Conservation (phyloP, 345 rosid species). For the Populus tremula region DNA sequence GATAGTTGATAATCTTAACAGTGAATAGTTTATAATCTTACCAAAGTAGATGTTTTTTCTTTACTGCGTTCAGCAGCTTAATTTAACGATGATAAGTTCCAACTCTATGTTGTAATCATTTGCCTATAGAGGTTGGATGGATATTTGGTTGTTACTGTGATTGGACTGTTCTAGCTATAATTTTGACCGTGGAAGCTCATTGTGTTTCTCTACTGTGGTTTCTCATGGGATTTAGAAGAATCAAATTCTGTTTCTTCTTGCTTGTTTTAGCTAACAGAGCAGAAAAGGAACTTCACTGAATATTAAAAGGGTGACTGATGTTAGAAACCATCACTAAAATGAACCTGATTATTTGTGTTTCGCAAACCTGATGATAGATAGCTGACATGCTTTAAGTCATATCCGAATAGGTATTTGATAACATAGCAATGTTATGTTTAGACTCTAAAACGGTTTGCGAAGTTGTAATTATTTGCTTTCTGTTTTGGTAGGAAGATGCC, state of each 20-base stretch:
- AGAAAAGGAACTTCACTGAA: background rate
- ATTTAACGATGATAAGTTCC: background rate
- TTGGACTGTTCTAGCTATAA: background rate
- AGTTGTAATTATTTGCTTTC: background rate
- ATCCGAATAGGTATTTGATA: background rate
- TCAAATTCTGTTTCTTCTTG: background rate
- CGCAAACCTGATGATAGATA: background rate
- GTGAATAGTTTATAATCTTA: background rate
- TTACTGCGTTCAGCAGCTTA: background rate
- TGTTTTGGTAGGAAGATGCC: slow-evolving; percentile 44
- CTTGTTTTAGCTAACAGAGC: background rate
- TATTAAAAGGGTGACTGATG: background rate
- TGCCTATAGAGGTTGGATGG: background rate
- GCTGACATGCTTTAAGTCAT: background rate
- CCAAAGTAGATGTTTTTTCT: background rate
- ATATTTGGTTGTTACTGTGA: background rate
- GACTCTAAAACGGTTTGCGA: background rate
- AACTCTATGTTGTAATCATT: background rate
- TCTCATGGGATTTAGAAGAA: background rate
- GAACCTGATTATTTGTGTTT: background rate
- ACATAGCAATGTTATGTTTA: background rate
- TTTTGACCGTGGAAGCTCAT: background rate
- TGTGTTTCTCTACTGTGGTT: background rate
- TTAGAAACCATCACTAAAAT: background rate
- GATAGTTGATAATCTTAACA: background rate